Evolutionary conservation across 2,329 filamentous ascomycete species (phyloP), one percentile per base, ranked within the genome.

Genomic region (Monosporascus sp.): DNA sequence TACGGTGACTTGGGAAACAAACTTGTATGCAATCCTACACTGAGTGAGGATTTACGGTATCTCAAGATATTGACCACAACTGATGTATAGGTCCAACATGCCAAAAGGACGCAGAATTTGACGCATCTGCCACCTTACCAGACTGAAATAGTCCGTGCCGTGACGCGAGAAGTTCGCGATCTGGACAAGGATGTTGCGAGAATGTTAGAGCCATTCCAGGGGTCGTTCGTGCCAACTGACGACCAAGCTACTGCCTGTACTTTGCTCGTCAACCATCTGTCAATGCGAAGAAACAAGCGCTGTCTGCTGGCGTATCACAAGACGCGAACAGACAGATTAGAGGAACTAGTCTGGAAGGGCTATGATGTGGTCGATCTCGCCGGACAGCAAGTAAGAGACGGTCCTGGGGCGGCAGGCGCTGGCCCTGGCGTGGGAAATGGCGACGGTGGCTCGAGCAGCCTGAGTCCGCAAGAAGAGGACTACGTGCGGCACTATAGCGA

Each of bases 401-500:
- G 66, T 17, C 61, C 65, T 41, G 68, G 64, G 55, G 62, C 60
- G 45, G 62, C 58, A 49, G 72, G 63, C 54, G 71, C 63, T 58
- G 69, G 59, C 57, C 56, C 55, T 55, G 64, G 62, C 54, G 59
- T 68, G n/a, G 68, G 72, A 3, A 72, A 73, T 53, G 74, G 72
- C 9, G 78, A 82, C 52, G 75, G 72, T 27, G 75, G 74, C 22
- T 84, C 85, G 55, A 93, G 87, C 74, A 93, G 89, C 64, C 75
- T 97, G 55, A 96, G 91, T 64, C 92, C 94, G 0, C 93, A 97
- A 68, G 94, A 99, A 70, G 92, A 97, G 70, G 94, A 97, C 63
- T 99, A 97, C 66, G 89, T 96, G 53, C 81, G 93, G 55, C 87
- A 92, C 65, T 99, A 97, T 67, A 87, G 88, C 59, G 92, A 99